Base-by-base conservation (phyloP, 2,329 filamentous ascomycete genomes). In the Stagonosporopsis tanaceti region DNA sequence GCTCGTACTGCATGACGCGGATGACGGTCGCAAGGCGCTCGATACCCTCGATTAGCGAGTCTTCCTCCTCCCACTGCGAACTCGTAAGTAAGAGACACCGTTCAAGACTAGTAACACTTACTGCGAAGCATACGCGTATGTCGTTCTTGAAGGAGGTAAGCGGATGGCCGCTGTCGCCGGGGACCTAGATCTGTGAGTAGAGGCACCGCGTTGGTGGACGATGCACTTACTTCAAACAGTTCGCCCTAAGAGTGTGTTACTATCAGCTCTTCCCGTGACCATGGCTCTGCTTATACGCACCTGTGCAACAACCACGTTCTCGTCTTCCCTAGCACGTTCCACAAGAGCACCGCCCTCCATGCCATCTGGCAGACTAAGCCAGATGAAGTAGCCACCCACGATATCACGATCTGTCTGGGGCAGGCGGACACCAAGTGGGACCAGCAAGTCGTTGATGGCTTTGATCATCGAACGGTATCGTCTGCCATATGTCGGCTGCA, bases 371-470 rank as follows among this genome's bases (percentile, higher is more conserved):
- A 96, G 75, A 1, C 81, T 82, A 25, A 96, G 76, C 92, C 92
- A 97, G 45, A 96, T 80, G 73, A 96, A 97, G 73, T 94, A 97
- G 0, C 93, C 93, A 0, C 93, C 93, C 28, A 88, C 89, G 3
- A 88, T 74, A 3, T 79, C 72, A 32, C 79, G 75, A 53, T 78
- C 73, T 1, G 74, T 67, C 53, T 83, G 76, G 14, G 76, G 74
- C 35, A 80, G 57, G 66, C 75, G 64, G 78, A 90, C 84, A 1
- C 88, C 89, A 0, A 90, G 78, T 0, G 89, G 89, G 0, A 82
- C 70, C 1, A 96, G 79, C 45, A 89, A 74, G 47, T 81, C 72
- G 35, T 82, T 71, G 24, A 95, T 84, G 0, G 88, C 86, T 2
- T 74, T 65, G 60, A 87, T 80, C 70, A 94, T 82, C 2, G 79